These are phyloP conservation scores for Epichloe coenophiala DNA, from an alignment of 2,329 filamentous ascomycete species.

Conservation along the genomic window DNA sequence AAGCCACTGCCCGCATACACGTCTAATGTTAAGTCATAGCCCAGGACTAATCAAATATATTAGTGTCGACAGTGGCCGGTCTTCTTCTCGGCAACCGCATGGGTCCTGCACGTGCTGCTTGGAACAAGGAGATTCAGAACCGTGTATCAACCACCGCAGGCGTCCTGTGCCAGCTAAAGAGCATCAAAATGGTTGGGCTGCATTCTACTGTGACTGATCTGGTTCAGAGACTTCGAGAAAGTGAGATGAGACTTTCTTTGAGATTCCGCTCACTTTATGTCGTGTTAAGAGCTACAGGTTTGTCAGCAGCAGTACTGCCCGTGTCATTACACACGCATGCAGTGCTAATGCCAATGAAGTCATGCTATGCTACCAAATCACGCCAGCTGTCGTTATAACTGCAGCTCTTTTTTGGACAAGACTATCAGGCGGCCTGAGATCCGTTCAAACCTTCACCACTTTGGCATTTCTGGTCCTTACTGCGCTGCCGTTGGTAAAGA, in stretches of 20 bases:
- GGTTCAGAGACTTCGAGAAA: slow-evolving; percentile 7
- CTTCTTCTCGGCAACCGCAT: slow-evolving; percentile 28
- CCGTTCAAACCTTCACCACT: no score
- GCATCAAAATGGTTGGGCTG: slow-evolving; percentile 23
- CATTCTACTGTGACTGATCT: slow-evolving; percentile 4
- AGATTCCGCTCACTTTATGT: slow-evolving; percentile 4
- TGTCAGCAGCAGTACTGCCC: not conserved
- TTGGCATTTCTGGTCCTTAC: no score
- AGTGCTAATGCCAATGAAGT: no score
- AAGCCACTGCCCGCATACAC: not conserved
- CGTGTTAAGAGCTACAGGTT: slow-evolving; percentile 4
- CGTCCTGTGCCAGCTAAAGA: slow-evolving; percentile 19
- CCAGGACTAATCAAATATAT: slow-evolving; percentile 7
- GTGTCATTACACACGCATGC: no score
- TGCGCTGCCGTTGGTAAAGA: no score
- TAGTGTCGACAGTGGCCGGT: slow-evolving; percentile 26
- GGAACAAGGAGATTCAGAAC: slow-evolving; percentile 18
- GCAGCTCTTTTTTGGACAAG: no score
- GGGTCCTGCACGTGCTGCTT: slow-evolving; percentile 23
- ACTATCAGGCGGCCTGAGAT: no score
- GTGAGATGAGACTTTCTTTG: slow-evolving; percentile 7
- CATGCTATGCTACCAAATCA: no score
- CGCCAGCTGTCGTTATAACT: no score
- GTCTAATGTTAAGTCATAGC: no score
- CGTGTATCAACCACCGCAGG: slow-evolving; percentile 7